phyloP scores from a whole-genome alignment of 139 green algal species.

The Chlamydomonas sp. region DNA sequence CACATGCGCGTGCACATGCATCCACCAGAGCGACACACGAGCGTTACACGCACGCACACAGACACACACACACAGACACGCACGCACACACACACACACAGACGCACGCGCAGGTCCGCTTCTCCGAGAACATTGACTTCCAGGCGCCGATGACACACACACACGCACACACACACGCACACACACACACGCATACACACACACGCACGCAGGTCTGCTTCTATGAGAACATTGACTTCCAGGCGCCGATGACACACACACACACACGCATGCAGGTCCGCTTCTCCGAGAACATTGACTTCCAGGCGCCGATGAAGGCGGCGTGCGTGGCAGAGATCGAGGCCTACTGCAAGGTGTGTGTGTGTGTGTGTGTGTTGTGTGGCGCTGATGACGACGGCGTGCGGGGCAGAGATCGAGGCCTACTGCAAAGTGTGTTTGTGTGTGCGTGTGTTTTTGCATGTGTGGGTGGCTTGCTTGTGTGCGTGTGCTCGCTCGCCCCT shows the following conservation, averaged over 20 bases:
- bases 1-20: no score
- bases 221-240: conserved; percentile 66
- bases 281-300: conserved; percentile 69
- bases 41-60: neutral
- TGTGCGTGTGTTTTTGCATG: no score
- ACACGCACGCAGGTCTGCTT: conserved; percentile 27
- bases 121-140: no score
- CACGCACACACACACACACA: no score
- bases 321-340: conserved; percentile 68
- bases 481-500: no score
- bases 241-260: conserved; percentile 61
- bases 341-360: conserved; percentile 63
- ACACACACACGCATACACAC: conserved; percentile 11
- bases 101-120: no score
- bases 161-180: neutral
- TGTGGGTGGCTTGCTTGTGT: no score
- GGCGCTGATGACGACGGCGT: conserved; percentile 66
- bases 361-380: no score
- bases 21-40: no score
- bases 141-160: no score
- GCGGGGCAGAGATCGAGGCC: conserved; percentile 54
- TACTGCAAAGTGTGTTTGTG: no score
- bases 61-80: no score
- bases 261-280: conserved; percentile 53
- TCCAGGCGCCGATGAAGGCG: conserved; percentile 60